Percentiles rank a stretch among this genome's conserved stretches.
Evolutionary conservation across 768 basidiomycete species (phyloP).

Genomic region (Tremella yokohamensis): DNA sequence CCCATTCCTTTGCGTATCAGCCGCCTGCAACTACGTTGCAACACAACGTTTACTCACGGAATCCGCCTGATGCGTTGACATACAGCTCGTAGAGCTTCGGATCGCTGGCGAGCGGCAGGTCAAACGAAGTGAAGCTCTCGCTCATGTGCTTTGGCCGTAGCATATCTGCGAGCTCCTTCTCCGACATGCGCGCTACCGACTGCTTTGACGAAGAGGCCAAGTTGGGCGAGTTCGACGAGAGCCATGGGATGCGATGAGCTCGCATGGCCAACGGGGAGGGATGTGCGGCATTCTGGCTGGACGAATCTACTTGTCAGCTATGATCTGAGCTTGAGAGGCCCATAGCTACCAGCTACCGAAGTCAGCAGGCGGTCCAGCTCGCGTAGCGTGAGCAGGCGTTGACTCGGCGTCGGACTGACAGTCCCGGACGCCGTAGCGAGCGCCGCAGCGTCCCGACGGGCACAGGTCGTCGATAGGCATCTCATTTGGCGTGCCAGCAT

Average conservation of each 20-base stretch:
- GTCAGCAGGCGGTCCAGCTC: conserved; percentile 45
- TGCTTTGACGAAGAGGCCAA: conserved; percentile 17
- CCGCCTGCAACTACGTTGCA: conserved; percentile 1
- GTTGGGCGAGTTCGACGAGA: conserved; percentile 35
- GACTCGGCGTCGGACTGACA: conserved; percentile 22
- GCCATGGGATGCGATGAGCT: conserved; percentile 34
- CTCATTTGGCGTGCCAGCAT: no score
- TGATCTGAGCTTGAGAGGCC: background rate
- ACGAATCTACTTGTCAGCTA: conserved; percentile 17
- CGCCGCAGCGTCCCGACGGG: no score
- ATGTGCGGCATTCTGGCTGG: conserved; percentile 17
- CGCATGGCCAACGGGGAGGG: conserved; percentile 44
- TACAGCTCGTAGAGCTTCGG: conserved; percentile 37
- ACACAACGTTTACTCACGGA: conserved; percentile 28
- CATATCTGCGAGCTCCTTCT: conserved; percentile 20
- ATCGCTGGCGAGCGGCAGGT: conserved; percentile 41
- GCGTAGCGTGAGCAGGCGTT: conserved; percentile 36
- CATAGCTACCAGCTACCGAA: conserved; percentile 39
- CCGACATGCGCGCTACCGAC: conserved; percentile 7
- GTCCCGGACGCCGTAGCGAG: background rate
- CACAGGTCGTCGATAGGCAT: no score
- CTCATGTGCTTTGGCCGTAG: conserved; percentile 43
- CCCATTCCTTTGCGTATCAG: conserved; percentile 37
- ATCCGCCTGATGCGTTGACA: conserved; percentile 42
- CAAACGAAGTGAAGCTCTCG: conserved; percentile 48